Evolutionary conservation across 148 eudicot genomes (phyloP), one percentile per base, ranked within the genome.

Genomic region (Rhododendron henanense): DNA sequence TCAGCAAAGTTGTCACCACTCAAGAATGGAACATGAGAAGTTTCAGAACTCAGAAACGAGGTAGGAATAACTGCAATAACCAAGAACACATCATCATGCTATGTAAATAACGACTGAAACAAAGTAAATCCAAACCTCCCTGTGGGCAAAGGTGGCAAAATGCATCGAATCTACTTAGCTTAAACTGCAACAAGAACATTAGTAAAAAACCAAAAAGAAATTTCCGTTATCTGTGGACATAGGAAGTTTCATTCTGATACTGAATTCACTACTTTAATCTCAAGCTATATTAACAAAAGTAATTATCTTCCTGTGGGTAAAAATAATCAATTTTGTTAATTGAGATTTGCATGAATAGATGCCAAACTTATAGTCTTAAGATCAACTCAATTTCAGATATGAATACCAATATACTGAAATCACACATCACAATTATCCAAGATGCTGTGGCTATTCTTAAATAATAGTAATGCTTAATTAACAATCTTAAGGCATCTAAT

Each of bases 1-100:
- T 75, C 74, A 33, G 10, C 31, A 76, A 31, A 85, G 25, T 77
- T 53, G 2, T 85, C 82, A 85, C 82, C 82, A 77, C 48, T 18
- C n/a, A 77, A 39, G 11, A 77, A 37, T 39, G 25, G 48, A 77
- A 41, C 41, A 16, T 41, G 79, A 41, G 79, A 37, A 21, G 50
- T 39, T 21, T 77, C 80, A 21, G 25, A 15, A 77, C 25, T 15
- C 23, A 77, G 19, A 1, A 33, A 33, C 6, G 45, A 6, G 13
- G 51, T 77, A 77, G 51, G 11, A 37, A 18, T 41, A 41, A 77
- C 80, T 77, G 80, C 51, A 77, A 41, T 21, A 18, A 77, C 48
- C 48, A 41, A 77, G 48, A 77, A 77, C 10, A 77, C 5, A 37
- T 41, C 10, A 35, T 39, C 47, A 45, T 45, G 47, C 7, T 3